Evolutionary conservation across 2,329 filamentous ascomycete species (phyloP).

Genomic region (Neoscytalidium dimidiatum): DNA sequence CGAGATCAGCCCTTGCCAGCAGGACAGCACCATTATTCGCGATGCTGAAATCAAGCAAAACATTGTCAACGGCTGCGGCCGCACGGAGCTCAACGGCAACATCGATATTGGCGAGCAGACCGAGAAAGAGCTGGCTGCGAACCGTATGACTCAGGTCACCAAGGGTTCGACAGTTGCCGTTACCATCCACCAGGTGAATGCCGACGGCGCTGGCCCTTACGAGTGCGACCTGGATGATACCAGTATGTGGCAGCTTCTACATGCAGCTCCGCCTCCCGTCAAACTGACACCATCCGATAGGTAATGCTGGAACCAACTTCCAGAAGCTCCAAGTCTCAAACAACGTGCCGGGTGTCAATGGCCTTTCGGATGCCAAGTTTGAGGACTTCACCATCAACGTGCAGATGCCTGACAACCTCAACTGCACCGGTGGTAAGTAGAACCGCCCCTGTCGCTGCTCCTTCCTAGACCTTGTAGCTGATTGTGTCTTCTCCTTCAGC

Average conservation of each 20-base stretch:
- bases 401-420: constrained; percentile 48
- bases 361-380: constrained; percentile 58
- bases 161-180: constrained; percentile 32
- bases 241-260: constrained; percentile 36
- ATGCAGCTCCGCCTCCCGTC: background rate
- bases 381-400: constrained; percentile 60
- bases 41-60: constrained; percentile 39
- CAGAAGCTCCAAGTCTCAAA: constrained; percentile 57
- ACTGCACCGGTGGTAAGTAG: constrained; percentile 17
- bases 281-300: constrained; percentile 24
- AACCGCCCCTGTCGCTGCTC: too few species aligned
- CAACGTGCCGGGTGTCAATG: constrained; percentile 61
- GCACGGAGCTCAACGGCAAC: constrained; percentile 39
- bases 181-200: constrained; percentile 55
- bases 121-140: constrained; percentile 36
- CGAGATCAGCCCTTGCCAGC: constrained; percentile 40
- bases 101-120: constrained; percentile 42
- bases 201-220: constrained; percentile 57
- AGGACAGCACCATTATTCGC: constrained; percentile 39
- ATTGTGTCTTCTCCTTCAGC: background rate
- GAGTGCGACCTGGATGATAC: constrained; percentile 30
- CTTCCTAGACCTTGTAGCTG: background rate
- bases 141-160: constrained; percentile 32
- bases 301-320: constrained; percentile 42
- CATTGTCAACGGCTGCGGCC: constrained; percentile 40